A percentile compares a stretch with the other conserved stretches of the same genome.
These are phyloP conservation scores for Leucosporidium creatinivorum DNA, from an alignment of 768 basidiomycete species.

Conservation along the genomic window DNA sequence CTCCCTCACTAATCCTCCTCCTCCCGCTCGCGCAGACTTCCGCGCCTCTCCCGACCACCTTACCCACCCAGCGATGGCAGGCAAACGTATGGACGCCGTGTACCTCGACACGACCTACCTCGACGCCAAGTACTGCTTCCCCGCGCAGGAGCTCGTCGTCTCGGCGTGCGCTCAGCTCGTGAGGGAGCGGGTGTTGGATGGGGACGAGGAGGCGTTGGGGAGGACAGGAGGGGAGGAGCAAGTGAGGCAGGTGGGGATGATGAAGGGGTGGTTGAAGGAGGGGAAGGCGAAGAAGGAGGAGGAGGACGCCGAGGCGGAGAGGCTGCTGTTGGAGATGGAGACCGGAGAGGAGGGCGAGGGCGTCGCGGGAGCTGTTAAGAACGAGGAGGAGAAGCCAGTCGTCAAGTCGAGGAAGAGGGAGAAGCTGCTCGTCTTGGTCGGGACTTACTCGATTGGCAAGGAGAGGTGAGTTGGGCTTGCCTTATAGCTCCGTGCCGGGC, in stretches of 20 bases:
- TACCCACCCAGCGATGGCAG: conserved; percentile 71
- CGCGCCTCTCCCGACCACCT: conserved; percentile 82
- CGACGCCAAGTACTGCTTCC: conserved; percentile 69
- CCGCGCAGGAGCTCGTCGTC: conserved; percentile 89
- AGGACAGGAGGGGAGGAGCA: conserved; percentile 23
- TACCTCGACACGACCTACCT: conserved; percentile 81
- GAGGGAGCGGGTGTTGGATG: conserved; percentile 18
- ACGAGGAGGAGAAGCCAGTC: conserved; percentile 16
- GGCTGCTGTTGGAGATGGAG: conserved; percentile 2
- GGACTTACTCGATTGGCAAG: conserved; percentile 95
- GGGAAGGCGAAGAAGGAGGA: conserved; percentile 11
- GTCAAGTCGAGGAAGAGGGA: conserved; percentile 29
- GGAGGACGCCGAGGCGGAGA: background rate
- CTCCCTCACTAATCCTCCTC: background rate
- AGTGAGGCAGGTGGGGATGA: conserved; percentile 28
- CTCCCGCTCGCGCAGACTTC: conserved; percentile 47
- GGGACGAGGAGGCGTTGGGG: conserved; percentile 32
- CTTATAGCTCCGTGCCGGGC: background rate
- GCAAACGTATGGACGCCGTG: conserved; percentile 73
- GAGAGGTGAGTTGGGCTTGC: conserved; percentile 51
- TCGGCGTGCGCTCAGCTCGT: conserved; percentile 77
- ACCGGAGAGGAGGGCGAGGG: background rate
- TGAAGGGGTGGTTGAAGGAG: conserved; percentile 36
- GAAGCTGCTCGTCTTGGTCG: conserved; percentile 33
- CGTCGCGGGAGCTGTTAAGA: background rate